Base-by-base conservation (phyloP, 1,139 yeast genomes). In the Magnusiomyces sp. region DNA sequence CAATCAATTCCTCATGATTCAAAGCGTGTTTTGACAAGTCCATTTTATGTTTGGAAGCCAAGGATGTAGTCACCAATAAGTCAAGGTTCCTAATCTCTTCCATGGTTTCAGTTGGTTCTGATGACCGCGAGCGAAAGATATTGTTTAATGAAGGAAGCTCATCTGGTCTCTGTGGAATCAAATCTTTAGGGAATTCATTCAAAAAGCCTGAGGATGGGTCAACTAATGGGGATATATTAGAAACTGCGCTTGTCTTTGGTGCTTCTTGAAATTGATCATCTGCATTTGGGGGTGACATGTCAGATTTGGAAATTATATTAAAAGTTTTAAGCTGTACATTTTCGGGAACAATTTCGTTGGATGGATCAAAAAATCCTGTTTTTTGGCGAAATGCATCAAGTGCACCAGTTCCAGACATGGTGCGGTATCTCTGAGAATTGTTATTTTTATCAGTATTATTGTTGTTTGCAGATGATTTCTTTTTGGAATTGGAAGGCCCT, bases 121-220 rank as follows among this genome's bases (percentile, higher is more conserved):
- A n/a, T n/a, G 37, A 40, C 31, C 20, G 31, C 27, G 55, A 36
- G 57, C 54, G 46, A 53, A 77, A 79, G 84, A 78, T 44, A 79
- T 75, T 17, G 80, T 80, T 58, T 68, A 88, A 51, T 23, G 29
- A 23, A 23, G 29, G 29, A 23, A 23, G 29, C 29, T 23, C 29
- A 23, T 23, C 29, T 5, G 29, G 7, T 23, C 29, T 23, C 6
- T 23, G 43, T 9, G 43, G 32, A n/a, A 41, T 41, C 34, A 41
- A 14, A 7, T 41, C 43, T 20, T 32, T n/a, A 11, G 43, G 43
- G n/a, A 41, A 41, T n/a, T 41, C 43, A 13, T 23, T n/a, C 19
- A 41, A 41, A 41, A 41, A 41, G 7, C 43, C 34, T n/a, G 43
- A 27, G 9, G 34, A 13, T 14, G 43, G 43, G 36, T 41, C 20